phyloP scores from a whole-genome alignment of 2,329 filamentous ascomycete species.

The Aspergillus felis region DNA sequence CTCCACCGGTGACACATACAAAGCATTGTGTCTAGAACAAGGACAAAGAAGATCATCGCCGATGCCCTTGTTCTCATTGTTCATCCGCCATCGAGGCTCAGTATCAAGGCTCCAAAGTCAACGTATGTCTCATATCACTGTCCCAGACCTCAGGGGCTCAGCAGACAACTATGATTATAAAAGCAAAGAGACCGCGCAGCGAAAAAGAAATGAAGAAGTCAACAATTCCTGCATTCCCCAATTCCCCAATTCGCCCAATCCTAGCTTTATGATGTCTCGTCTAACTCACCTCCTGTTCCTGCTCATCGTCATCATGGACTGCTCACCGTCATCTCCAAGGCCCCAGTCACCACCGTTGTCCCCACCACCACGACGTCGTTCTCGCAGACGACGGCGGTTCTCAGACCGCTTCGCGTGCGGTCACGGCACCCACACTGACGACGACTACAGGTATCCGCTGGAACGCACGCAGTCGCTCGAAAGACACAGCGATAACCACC shows the following conservation, averaged over 20 bases:
- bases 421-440: background rate
- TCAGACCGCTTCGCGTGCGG: background rate
- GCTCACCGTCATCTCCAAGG: background rate
- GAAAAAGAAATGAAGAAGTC: background rate
- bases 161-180: background rate
- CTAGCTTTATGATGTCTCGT: background rate
- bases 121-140: background rate
- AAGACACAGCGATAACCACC: background rate
- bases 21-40: background rate
- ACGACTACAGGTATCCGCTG: background rate
- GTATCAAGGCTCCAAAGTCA: background rate
- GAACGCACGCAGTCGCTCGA: background rate
- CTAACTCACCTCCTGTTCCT: background rate
- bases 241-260: background rate
- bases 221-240: background rate
- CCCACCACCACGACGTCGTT: background rate
- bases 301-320: background rate
- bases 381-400: background rate
- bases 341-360: background rate
- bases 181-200: background rate
- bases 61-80: background rate
- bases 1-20: background rate
- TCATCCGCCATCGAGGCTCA: background rate
- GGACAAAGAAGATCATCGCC: background rate
- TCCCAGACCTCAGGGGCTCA: background rate